Percentiles rank a stretch among this genome's conserved stretches.
Evolutionary conservation across 345 rosid genomes (phyloP).

Genomic region (Triadica sebifera): DNA sequence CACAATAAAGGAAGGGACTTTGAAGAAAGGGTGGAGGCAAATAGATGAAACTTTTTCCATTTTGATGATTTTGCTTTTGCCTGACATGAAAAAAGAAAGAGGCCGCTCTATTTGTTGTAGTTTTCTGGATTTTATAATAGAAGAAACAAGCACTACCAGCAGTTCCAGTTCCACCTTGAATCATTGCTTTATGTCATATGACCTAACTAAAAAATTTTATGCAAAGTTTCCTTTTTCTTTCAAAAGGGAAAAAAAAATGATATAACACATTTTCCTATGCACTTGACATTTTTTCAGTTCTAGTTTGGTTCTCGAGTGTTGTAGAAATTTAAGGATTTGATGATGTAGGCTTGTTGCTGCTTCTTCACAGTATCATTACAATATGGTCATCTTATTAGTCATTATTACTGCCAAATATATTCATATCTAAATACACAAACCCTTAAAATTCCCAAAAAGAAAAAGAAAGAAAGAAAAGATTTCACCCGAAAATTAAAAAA

Average conservation of each 20-base stretch:
- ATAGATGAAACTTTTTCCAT: not conserved
- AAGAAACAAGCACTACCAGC: not conserved
- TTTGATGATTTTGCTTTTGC: conserved; percentile 1
- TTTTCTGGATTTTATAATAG: not conserved
- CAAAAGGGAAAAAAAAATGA: too few species aligned
- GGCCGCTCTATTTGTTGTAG: too few species aligned
- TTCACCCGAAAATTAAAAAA: not conserved
- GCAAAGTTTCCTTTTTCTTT: too few species aligned
- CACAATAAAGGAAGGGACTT: too few species aligned
- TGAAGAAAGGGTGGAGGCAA: not conserved
- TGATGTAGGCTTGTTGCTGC: not conserved
- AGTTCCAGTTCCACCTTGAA: not conserved
- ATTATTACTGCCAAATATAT: not conserved
- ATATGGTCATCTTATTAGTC: not conserved
- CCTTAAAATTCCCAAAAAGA: not conserved
- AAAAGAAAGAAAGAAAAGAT: not conserved
- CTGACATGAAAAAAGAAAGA: not conserved
- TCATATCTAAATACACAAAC: not conserved
- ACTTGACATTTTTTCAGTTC: too few species aligned
- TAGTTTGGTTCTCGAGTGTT: too few species aligned
- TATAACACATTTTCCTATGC: too few species aligned
- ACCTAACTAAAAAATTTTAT: too few species aligned
- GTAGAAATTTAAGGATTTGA: not conserved
- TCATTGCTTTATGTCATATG: not conserved
- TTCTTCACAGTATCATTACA: not conserved